phyloP scores from a whole-genome alignment of 2,329 filamentous ascomycete genomes.

The Zymoseptoria pseudotritici region DNA sequence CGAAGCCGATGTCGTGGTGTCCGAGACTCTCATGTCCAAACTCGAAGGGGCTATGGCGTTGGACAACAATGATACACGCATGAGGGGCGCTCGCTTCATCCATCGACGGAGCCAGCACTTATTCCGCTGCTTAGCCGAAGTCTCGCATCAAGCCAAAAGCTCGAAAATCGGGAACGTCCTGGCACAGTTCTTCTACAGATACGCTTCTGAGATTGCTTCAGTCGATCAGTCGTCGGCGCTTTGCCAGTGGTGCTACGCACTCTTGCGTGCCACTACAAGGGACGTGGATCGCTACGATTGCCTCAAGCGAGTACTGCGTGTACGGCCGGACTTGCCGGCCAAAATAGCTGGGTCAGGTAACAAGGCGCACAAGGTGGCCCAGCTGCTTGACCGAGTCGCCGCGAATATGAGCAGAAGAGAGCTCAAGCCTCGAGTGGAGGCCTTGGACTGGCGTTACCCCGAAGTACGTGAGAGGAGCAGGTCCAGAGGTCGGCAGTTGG shows the following conservation, averaged over 20 bases:
- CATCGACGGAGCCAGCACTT: constrained; percentile 6
- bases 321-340: constrained; percentile 4
- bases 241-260: constrained; percentile 9
- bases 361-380: constrained; percentile 5
- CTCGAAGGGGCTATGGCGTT: not conserved
- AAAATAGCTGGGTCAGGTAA: constrained; percentile 3
- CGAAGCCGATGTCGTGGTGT: constrained; percentile 2
- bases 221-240: constrained; percentile 1
- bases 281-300: constrained; percentile 4
- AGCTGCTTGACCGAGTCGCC: not conserved
- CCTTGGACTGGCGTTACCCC: not conserved
- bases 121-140: constrained; percentile 6
- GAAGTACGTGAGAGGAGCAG: not conserved
- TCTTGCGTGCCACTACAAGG: constrained; percentile 1
- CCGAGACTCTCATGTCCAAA: constrained; percentile 1
- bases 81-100: not conserved
- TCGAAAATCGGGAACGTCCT: constrained; percentile 4
- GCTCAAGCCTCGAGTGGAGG: not conserved
- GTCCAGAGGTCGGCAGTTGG: not conserved
- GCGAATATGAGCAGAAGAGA: not conserved
- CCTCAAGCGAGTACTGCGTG: constrained; percentile 1
- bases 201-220: constrained; percentile 1
- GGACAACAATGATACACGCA: not conserved
- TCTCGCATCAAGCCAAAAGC: constrained; percentile 4
- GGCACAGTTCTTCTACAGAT: constrained; percentile 4